Evolutionary conservation across 208 protist species (phyloP).

Genomic region (Trypanosoma lewisi): DNA sequence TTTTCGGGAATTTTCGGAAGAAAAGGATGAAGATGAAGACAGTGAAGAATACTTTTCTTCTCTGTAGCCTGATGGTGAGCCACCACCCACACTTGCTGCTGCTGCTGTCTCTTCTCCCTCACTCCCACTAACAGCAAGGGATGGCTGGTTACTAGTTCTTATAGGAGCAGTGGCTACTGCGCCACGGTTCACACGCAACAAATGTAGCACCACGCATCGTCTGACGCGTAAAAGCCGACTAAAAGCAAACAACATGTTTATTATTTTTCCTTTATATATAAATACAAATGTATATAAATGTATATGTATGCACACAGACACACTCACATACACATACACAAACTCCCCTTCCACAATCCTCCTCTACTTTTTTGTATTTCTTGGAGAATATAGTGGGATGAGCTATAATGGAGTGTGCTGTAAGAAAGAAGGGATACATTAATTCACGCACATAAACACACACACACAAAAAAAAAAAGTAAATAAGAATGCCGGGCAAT

Average conservation of each 20-base stretch:
- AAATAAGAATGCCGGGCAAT: too few species aligned
- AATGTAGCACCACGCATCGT: slow-evolving; percentile 2
- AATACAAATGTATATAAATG: slow-evolving; percentile 20
- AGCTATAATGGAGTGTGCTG: too few species aligned
- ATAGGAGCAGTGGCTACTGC: not conserved
- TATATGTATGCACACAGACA: not conserved
- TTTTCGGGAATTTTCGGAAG: not conserved
- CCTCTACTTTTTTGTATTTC: too few species aligned
- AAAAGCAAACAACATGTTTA: slow-evolving; percentile 13
- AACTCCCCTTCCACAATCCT: too few species aligned
- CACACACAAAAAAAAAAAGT: too few species aligned
- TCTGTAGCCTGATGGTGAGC: too few species aligned
- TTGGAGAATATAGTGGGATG: too few species aligned
- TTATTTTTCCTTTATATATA: slow-evolving; percentile 13
- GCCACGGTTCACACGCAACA: not conserved
- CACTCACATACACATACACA: not conserved
- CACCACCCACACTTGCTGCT: too few species aligned
- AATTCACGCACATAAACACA: too few species aligned
- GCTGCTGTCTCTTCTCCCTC: not conserved
- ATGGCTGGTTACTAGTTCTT: not conserved
- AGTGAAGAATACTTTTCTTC: not conserved
- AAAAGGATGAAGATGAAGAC: not conserved
- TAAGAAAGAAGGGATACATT: too few species aligned
- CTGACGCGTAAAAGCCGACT: slow-evolving; percentile 1
- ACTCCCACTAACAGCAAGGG: not conserved